A percentile compares a stretch with the other conserved stretches of the same genome.
Conservation (phyloP, 306 rosid genomes). For the cucumber (Cucumis sativus) region DNA sequence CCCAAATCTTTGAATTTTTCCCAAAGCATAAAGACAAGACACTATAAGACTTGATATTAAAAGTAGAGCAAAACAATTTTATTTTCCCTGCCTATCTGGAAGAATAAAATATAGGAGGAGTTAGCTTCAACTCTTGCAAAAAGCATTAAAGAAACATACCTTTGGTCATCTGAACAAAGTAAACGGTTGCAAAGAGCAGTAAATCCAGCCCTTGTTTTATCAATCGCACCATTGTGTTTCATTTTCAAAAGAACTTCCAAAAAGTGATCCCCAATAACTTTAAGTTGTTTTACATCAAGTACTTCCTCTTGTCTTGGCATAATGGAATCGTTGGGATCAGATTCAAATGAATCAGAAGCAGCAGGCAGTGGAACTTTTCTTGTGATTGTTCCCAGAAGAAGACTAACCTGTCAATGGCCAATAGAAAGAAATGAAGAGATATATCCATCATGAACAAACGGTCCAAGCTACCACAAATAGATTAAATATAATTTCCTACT, state of each 20-base stretch:
- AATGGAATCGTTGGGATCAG: slow-evolving; percentile 24
- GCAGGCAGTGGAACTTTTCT: slow-evolving; percentile 80
- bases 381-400: slow-evolving; percentile 86
- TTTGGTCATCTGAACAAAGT: slow-evolving; percentile 80
- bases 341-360: slow-evolving; percentile 28
- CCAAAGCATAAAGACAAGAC: neutral
- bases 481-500: neutral
- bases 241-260: slow-evolving; percentile 94
- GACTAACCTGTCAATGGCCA: slow-evolving; percentile 64
- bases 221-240: slow-evolving; percentile 99
- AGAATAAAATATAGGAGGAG: neutral
- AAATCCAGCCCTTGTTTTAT: slow-evolving; percentile 96
- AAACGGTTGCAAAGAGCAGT: slow-evolving; percentile 95
- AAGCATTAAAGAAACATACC: slow-evolving; percentile 23
- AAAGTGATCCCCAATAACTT: slow-evolving; percentile 84
- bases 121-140: neutral
- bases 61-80: neutral
- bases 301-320: slow-evolving; percentile 32
- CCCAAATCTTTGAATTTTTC: neutral
- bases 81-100: neutral
- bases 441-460: neutral
- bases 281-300: slow-evolving; percentile 74
- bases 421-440: neutral
- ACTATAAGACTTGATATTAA: neutral
- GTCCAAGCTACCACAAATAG: neutral